Percentiles rank a stretch among this genome's conserved stretches.
phyloP scores from a whole-genome alignment of 2,329 filamentous ascomycete species.

The Cylindrodendrum hubeiense region DNA sequence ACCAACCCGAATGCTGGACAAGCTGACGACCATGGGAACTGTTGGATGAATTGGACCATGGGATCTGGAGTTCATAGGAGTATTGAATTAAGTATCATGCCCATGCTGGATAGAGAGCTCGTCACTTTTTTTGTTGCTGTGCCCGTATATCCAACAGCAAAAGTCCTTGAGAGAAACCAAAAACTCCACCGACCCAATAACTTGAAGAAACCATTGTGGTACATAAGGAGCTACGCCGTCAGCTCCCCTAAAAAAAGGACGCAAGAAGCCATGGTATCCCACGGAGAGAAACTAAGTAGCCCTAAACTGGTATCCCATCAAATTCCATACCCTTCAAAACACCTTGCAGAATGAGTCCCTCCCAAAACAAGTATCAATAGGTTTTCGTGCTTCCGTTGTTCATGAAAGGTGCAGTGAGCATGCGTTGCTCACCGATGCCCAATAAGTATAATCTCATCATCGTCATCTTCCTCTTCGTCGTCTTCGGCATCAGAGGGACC shows the following conservation, averaged over 20 bases:
- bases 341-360: conserved; percentile 35
- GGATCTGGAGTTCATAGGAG: conserved; percentile 16
- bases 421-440: conserved; percentile 58
- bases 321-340: conserved; percentile 37
- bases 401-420: background rate
- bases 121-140: conserved; percentile 8
- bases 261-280: conserved; percentile 26
- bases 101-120: conserved; percentile 1
- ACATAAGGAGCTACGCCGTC: conserved; percentile 6
- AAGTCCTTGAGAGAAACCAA: background rate
- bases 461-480: conserved; percentile 63
- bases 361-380: conserved; percentile 17
- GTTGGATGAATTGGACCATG: background rate
- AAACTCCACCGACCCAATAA: conserved; percentile 13
- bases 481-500: conserved; percentile 57
- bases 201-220: background rate
- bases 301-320: conserved; percentile 19
- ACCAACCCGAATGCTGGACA: background rate
- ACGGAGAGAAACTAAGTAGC: conserved; percentile 26
- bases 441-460: conserved; percentile 63
- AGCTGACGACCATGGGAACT: background rate
- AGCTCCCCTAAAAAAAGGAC: background rate
- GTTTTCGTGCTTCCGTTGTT: conserved; percentile 1
- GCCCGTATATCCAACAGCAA: conserved; percentile 11
- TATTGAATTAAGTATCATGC: background rate